phyloP scores from a whole-genome alignment of 352 stramenopile genomes.

The Pythium graminicola region DNA sequence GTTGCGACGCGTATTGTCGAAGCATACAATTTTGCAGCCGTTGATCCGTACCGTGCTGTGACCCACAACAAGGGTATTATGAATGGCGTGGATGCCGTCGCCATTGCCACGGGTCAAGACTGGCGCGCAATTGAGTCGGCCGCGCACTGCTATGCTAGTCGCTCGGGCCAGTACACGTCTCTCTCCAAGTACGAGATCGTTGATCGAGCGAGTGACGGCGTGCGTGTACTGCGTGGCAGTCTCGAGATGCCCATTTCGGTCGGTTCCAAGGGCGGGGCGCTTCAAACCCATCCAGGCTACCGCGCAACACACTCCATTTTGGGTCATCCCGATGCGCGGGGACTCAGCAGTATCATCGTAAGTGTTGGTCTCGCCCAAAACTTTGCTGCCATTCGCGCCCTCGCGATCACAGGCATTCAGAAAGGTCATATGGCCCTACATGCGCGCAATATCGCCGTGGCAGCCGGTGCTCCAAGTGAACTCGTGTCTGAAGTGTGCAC shows the following conservation, averaged over 20 bases:
- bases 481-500: conserved; percentile 79
- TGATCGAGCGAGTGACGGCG: conserved; percentile 26
- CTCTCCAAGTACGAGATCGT: conserved; percentile 69
- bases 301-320: conserved; percentile 71
- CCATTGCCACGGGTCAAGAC: conserved; percentile 78
- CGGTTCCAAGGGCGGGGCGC: conserved; percentile 71
- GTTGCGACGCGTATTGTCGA: conserved; percentile 76
- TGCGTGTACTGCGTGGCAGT: conserved; percentile 50
- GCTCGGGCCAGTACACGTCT: conserved; percentile 70
- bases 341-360: conserved; percentile 62
- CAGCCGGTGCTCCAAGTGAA: conserved; percentile 66
- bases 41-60: conserved; percentile 78
- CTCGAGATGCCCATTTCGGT: conserved; percentile 78
- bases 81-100: conserved; percentile 80
- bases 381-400: conserved; percentile 76
- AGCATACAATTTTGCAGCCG: conserved; percentile 77
- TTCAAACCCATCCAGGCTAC: conserved; percentile 81
- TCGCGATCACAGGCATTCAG: conserved; percentile 84
- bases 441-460: conserved; percentile 79
- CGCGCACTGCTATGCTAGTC: conserved; percentile 75
- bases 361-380: conserved; percentile 84
- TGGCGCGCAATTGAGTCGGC: conserved; percentile 79
- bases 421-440: conserved; percentile 85
- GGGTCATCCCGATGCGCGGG: conserved; percentile 51
- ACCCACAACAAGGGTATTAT: conserved; percentile 90